These are phyloP conservation scores for Alternaria infectoria DNA, from an alignment of 2,329 filamentous ascomycete genomes.

Conservation along the genomic window DNA sequence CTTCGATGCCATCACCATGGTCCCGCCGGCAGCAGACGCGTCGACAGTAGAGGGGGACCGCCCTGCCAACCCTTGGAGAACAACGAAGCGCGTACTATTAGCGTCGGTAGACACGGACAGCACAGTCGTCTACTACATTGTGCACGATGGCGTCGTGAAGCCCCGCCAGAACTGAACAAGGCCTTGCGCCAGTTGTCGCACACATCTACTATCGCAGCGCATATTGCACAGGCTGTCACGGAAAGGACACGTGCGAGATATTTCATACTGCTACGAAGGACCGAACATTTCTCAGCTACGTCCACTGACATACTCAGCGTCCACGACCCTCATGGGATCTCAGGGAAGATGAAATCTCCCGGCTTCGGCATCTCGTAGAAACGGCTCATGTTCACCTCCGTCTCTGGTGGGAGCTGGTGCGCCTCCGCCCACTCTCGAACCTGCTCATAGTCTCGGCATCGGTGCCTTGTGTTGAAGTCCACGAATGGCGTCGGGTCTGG, in stretches of 20 bases:
- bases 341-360: conserved; percentile 36
- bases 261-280: not conserved
- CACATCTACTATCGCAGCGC: not conserved
- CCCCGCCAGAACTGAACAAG: conserved; percentile 73
- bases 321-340: conserved; percentile 31
- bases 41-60: conserved; percentile 12
- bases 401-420: conserved; percentile 55
- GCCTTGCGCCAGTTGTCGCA: not conserved
- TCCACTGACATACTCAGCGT: conserved; percentile 17
- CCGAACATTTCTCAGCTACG: not conserved
- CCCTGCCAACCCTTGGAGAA: conserved; percentile 51
- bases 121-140: conserved; percentile 82
- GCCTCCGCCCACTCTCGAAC: conserved; percentile 61
- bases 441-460: conserved; percentile 64
- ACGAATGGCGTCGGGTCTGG: conserved; percentile 61
- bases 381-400: conserved; percentile 48
- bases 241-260: not conserved
- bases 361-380: conserved; percentile 52
- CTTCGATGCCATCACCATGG: conserved; percentile 64
- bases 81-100: conserved; percentile 71
- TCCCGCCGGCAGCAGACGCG: conserved; percentile 50
- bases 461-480: conserved; percentile 67
- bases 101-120: conserved; percentile 80
- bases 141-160: conserved; percentile 87
- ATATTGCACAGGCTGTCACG: not conserved